These are phyloP conservation scores for Phanerochaete carnosa DNA, from an alignment of 768 basidiomycete species.

Conservation along the genomic window DNA sequence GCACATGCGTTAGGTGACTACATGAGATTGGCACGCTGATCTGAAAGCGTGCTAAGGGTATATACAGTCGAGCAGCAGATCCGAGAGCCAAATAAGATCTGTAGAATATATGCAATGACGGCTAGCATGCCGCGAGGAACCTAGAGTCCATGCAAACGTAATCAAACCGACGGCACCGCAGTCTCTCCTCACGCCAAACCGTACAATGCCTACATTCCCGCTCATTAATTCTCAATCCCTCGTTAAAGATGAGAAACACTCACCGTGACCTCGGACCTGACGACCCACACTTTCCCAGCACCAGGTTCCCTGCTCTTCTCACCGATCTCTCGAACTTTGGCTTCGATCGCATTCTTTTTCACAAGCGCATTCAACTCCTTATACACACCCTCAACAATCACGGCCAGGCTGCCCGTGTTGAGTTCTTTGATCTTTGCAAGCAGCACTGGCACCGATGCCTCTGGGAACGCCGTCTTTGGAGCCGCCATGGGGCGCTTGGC, in stretches of 20 bases:
- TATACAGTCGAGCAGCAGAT: background rate
- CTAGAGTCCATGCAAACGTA: too few species aligned
- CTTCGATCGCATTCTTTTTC: conserved; percentile 82
- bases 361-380: conserved; percentile 66
- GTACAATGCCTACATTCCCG: background rate
- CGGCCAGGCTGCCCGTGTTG: conserved; percentile 57
- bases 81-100: background rate
- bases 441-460: conserved; percentile 55
- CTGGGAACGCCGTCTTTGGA: conserved; percentile 66
- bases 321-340: conserved; percentile 72
- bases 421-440: conserved; percentile 60
- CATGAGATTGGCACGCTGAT: too few species aligned
- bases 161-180: too few species aligned
- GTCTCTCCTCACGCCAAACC: background rate
- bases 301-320: conserved; percentile 61
- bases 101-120: background rate
- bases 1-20: too few species aligned
- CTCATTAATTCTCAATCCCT: background rate
- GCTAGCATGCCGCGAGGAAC: background rate
- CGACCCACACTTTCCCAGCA: conserved; percentile 58
- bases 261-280: conserved; percentile 40
- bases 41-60: too few species aligned
- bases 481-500: conserved; percentile 23
- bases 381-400: conserved; percentile 71
- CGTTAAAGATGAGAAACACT: background rate